Conservation (phyloP, 164 flowering plant species). For the Houttuynia cordata region DNA sequence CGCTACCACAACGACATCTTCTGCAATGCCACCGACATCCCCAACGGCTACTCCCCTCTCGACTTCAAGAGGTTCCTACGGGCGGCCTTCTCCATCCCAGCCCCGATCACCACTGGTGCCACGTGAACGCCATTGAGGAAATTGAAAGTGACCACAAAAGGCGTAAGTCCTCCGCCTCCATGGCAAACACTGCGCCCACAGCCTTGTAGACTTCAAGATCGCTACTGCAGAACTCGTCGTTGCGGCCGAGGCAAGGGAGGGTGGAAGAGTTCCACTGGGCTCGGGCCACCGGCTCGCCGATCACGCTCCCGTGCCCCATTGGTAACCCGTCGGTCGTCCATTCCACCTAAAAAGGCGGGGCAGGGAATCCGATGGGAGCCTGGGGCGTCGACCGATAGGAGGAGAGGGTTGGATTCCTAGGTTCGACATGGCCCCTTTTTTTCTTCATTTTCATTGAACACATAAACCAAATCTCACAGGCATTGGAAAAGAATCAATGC, state of each 20-base stretch:
- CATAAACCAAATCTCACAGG: too few species aligned
- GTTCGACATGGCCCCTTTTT: slow-evolving; percentile 42
- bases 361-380: not conserved
- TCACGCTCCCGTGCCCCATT: slow-evolving; percentile 48
- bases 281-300: slow-evolving; percentile 56
- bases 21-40: slow-evolving; percentile 1
- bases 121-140: not conserved
- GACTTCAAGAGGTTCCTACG: slow-evolving; percentile 11
- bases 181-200: too few species aligned
- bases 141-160: too few species aligned
- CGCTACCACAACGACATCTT: slow-evolving; percentile 4
- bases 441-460: too few species aligned
- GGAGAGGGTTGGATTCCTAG: slow-evolving; percentile 44
- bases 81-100: slow-evolving; percentile 1
- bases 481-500: too few species aligned
- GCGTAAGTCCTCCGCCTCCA: too few species aligned
- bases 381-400: not conserved
- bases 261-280: slow-evolving; percentile 63
- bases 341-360: slow-evolving; percentile 5
- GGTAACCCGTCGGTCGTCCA: slow-evolving; percentile 82
- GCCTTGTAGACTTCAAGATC: slow-evolving; percentile 98
- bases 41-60: slow-evolving; percentile 5
- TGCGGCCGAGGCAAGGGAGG: slow-evolving; percentile 65
- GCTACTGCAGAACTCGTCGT: slow-evolving; percentile 88
- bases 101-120: not conserved